Conservation (phyloP, 768 basidiomycete species). For the Tremella mesenterica region DNA sequence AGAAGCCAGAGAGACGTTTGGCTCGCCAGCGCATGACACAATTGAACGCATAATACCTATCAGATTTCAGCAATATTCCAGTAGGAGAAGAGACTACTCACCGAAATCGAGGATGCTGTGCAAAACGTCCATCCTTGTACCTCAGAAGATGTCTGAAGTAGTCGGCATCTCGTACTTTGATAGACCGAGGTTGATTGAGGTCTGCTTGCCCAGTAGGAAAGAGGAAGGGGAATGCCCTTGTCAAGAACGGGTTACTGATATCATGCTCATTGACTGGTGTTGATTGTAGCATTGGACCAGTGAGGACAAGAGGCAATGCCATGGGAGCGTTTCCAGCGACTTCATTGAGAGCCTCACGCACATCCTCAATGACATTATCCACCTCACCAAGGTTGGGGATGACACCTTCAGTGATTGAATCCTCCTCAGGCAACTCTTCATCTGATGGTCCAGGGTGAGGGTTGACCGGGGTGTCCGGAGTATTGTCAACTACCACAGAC, state of each 20-base stretch:
- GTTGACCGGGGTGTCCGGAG: not conserved
- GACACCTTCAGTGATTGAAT: not conserved
- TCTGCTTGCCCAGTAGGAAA: not conserved
- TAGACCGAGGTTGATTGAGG: not conserved
- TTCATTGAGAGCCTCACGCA: not conserved
- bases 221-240: not conserved
- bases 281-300: not conserved
- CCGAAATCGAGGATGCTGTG: not conserved
- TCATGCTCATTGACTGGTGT: not conserved
- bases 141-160: not conserved
- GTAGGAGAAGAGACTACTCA: not conserved
- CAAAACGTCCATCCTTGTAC: not conserved
- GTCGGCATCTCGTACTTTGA: not conserved
- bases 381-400: not conserved
- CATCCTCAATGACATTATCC: not conserved
- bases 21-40: not conserved
- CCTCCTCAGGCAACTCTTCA: not conserved
- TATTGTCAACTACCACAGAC: too few species aligned
- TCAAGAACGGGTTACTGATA: not conserved
- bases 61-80: not conserved
- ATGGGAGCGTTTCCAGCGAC: too few species aligned
- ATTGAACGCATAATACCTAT: not conserved
- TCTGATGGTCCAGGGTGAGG: not conserved
- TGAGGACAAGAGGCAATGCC: not conserved
- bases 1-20: not conserved